phyloP scores from a whole-genome alignment of 495 filamentous ascomycete genomes.

The Hypoxylon rickii region DNA sequence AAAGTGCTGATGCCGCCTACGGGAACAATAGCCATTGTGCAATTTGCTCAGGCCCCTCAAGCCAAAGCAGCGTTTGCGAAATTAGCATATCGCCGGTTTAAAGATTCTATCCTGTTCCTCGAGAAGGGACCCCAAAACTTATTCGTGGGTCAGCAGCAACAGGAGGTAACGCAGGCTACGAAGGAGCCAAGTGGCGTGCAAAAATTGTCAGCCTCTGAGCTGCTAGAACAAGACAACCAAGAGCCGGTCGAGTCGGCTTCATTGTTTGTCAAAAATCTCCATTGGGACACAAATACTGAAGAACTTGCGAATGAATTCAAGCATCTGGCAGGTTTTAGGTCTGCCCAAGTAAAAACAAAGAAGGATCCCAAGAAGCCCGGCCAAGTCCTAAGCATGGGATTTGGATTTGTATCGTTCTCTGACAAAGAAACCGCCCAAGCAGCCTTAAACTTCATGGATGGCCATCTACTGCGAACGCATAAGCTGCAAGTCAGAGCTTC shows the following conservation, averaged over 20 bases:
- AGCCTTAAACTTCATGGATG: constrained; percentile 83
- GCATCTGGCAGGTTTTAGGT: constrained; percentile 82
- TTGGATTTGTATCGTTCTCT: constrained; percentile 90
- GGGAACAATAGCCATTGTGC: constrained; percentile 89
- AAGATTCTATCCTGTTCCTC: constrained; percentile 87
- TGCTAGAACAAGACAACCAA: constrained; percentile 62
- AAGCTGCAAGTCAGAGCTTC: constrained; percentile 80
- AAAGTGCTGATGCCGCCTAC: constrained; percentile 88
- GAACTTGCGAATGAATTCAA: constrained; percentile 74
- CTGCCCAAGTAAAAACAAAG: constrained; percentile 85
- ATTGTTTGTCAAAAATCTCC: constrained; percentile 89
- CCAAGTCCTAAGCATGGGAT: constrained; percentile 90
- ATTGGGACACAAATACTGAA: constrained; percentile 83
- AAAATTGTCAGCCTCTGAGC: constrained; percentile 51
- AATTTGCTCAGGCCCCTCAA: constrained; percentile 76
- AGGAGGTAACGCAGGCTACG: constrained; percentile 5
- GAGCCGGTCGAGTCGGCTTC: constrained; percentile 68
- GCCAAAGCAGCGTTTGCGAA: constrained; percentile 79
- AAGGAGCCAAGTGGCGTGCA: constrained; percentile 43
- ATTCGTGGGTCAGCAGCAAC: constrained; percentile 57
- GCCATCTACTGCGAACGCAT: constrained; percentile 82
- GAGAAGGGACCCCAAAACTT: constrained; percentile 90
- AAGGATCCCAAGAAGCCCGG: constrained; percentile 81
- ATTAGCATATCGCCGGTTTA: constrained; percentile 86
- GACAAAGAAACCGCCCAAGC: constrained; percentile 75